Evolutionary conservation across 2,329 filamentous ascomycete species (phyloP).

Genomic region (Clathrospora elynae): DNA sequence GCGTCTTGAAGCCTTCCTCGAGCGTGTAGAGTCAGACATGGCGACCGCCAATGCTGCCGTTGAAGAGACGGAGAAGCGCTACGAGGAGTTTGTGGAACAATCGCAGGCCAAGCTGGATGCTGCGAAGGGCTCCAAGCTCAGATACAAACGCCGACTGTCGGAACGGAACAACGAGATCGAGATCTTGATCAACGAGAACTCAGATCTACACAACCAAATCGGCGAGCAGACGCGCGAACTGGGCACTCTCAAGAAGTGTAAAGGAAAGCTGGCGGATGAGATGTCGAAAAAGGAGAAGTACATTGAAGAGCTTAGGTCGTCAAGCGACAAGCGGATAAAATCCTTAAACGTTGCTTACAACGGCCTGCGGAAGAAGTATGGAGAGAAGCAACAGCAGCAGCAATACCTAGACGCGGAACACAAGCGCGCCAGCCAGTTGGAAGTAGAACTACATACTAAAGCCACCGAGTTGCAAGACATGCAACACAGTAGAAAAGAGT

Average conservation of each 20-base stretch:
- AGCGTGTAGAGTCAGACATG: slow-evolving; percentile 40
- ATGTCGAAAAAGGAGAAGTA: slow-evolving; percentile 35
- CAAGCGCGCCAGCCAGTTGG: slow-evolving; percentile 16
- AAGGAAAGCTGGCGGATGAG: slow-evolving; percentile 29
- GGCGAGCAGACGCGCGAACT: slow-evolving; percentile 34
- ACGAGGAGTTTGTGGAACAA: slow-evolving; percentile 34
- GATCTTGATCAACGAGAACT: slow-evolving; percentile 35
- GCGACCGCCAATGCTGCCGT: slow-evolving; percentile 36
- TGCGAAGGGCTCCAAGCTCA: slow-evolving; percentile 32
- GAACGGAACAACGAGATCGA: slow-evolving; percentile 39
- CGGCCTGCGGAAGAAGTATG: slow-evolving; percentile 24
- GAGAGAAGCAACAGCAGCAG: slow-evolving; percentile 21
- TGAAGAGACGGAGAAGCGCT: slow-evolving; percentile 37
- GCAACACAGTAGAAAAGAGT: slow-evolving; percentile 30
- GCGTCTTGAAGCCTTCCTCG: slow-evolving; percentile 40
- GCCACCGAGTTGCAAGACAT: slow-evolving; percentile 37
- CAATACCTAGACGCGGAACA: slow-evolving; percentile 14
- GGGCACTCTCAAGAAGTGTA: slow-evolving; percentile 27
- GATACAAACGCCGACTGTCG: slow-evolving; percentile 39
- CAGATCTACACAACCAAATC: slow-evolving; percentile 34
- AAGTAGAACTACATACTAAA: slow-evolving; percentile 31
- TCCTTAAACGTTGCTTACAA: slow-evolving; percentile 31
- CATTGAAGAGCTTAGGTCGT: slow-evolving; percentile 32
- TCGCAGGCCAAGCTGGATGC: slow-evolving; percentile 40
- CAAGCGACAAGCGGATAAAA: slow-evolving; percentile 27